phyloP scores from a whole-genome alignment of 306 rosid genomes.

The Purshia tridentata region DNA sequence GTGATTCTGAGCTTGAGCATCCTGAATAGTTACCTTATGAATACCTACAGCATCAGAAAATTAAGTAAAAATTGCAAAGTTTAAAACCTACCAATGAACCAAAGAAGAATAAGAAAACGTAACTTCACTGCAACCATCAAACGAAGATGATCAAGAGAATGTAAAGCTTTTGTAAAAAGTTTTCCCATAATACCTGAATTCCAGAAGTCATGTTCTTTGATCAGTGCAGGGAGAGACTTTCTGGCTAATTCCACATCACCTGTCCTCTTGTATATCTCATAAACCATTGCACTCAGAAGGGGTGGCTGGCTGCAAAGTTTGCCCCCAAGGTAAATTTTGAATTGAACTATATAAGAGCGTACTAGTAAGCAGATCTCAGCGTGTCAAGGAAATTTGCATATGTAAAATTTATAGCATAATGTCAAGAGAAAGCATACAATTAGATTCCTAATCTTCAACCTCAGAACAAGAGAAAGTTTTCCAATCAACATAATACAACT shows the following conservation, averaged over 20 bases:
- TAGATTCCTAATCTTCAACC: too few species aligned
- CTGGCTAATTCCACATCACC: slow-evolving; percentile 59
- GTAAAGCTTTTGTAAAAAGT: slow-evolving; percentile 7
- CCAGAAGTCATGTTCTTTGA: slow-evolving; percentile 83
- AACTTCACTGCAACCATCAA: slow-evolving; percentile 6
- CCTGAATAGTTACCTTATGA: slow-evolving; percentile 61
- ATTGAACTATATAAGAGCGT: slow-evolving; percentile 5
- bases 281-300: slow-evolving; percentile 83
- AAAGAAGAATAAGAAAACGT: slow-evolving; percentile 16
- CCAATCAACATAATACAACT: too few species aligned
- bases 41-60: slow-evolving; percentile 47
- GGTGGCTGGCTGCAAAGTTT: slow-evolving; percentile 88
- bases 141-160: not conserved
- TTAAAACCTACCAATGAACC: not conserved
- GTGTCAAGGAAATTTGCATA: not conserved
- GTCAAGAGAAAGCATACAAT: not conserved
- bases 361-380: slow-evolving; percentile 3
- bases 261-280: slow-evolving; percentile 60
- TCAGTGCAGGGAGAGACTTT: slow-evolving; percentile 73
- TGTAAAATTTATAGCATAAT: not conserved
- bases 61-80: slow-evolving; percentile 13
- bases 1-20: slow-evolving; percentile 51
- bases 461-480: too few species aligned
- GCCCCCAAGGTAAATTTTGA: slow-evolving; percentile 13
- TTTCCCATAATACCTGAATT: slow-evolving; percentile 62